Percentiles rank a stretch among this genome's conserved stretches.
phyloP scores from a whole-genome alignment of 1,284 basidiomycete species.

The Golubevia pallescens region DNA sequence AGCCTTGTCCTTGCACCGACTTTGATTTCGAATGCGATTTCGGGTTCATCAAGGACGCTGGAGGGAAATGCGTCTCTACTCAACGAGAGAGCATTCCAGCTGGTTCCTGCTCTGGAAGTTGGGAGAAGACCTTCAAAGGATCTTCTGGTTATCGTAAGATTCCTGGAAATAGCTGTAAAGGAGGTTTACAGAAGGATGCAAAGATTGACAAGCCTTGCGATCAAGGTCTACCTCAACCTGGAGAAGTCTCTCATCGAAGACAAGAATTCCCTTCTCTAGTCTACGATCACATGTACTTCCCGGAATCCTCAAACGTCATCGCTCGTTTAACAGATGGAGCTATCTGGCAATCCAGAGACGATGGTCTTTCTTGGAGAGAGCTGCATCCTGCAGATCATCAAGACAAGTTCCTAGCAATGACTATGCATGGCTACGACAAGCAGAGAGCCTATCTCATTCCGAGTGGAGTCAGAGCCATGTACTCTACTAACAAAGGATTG shows the following conservation, averaged over 20 bases:
- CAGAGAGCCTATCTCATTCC: slow-evolving; percentile 55
- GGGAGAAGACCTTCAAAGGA: slow-evolving; percentile 33
- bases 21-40: slow-evolving; percentile 62
- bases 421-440: slow-evolving; percentile 40
- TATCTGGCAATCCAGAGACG: slow-evolving; percentile 52
- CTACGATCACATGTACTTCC: slow-evolving; percentile 53
- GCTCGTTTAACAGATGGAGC: slow-evolving; percentile 41
- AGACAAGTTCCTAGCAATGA: slow-evolving; percentile 34
- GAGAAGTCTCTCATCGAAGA: slow-evolving; percentile 30
- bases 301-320: slow-evolving; percentile 32
- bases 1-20: slow-evolving; percentile 53
- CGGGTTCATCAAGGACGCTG: slow-evolving; percentile 28
- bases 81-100: slow-evolving; percentile 34
- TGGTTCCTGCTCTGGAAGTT: slow-evolving; percentile 34
- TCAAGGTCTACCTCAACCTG: slow-evolving; percentile 29
- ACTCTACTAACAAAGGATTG: slow-evolving; percentile 40
- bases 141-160: slow-evolving; percentile 55
- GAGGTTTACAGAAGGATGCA: slow-evolving; percentile 33
- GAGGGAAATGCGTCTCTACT: slow-evolving; percentile 26
- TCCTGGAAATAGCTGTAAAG: slow-evolving; percentile 53
- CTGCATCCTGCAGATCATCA: slow-evolving; percentile 17
- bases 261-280: slow-evolving; percentile 52
- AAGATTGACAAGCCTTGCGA: slow-evolving; percentile 35
- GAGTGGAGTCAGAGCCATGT: slow-evolving; percentile 40
- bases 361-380: slow-evolving; percentile 52